Base-by-base conservation (phyloP, 1,139 yeast genomes). In the Suhomyces atakaporum region DNA sequence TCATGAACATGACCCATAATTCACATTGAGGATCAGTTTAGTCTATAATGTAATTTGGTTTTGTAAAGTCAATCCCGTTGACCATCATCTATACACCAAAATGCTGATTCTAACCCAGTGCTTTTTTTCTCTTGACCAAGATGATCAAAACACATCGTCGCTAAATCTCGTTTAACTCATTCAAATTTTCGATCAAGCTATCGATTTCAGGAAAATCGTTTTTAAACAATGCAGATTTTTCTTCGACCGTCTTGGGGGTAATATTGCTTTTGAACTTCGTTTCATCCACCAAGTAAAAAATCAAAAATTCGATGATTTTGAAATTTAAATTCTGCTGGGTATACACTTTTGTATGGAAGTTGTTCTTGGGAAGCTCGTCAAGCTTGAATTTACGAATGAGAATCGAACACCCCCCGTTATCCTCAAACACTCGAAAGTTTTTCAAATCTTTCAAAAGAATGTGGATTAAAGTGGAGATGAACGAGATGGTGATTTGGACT, bases 281-380 rank as follows among this genome's bases (percentile, higher is more conserved):
- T 56, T 85, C 94, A n/a, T 88, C 90, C 6, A 79, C 71, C 40
- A 84, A 59, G 51, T 85, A 84, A 52, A 84, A 82, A 41, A 84
- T 75, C 39, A 84, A 62, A 54, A 84, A 84, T 58, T 85, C 94
- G 33, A 84, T 72, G 19, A 82, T 73, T 49, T 82, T 80, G 46
- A 83, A 75, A 43, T 75, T 75, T 10, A 77, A 62, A 27, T 63
- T 67, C 44, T 75, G 77, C 50, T 54, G 69, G 44, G 33, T 35
- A 27, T 27, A 35, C 18, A 23, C 27, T 16, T 31, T 34, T n/a
- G 31, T 19, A 7, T 18, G 19, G 12, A 28, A 3, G 12, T 19
- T 37, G 7, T 41, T 30, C 21, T 38, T 36, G 12, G 39, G 29
- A 16, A 36, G 31, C 24, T 40, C 43, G 4, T 47, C 45, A 7